Evolutionary conservation across 352 stramenopile genomes (phyloP), one percentile per base, ranked within the genome.

Genomic region (Phytopythium montanum): DNA sequence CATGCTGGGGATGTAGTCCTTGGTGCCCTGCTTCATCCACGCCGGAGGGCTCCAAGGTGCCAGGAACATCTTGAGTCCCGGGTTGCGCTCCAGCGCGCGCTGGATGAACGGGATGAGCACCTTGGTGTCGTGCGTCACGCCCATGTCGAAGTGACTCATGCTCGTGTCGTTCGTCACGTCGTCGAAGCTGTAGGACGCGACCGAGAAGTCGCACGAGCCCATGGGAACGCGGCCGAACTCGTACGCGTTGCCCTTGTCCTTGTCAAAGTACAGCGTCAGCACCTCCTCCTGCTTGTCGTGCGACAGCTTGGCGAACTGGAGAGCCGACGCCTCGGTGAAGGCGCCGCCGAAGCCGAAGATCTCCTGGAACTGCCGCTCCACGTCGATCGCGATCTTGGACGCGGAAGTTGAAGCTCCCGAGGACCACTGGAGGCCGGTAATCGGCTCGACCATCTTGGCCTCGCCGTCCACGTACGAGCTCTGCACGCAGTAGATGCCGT

Each of bases 291-390:
- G 87, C 54, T 94, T 86, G 18, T 79, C 68, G 5, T 38, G 44
- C 10, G 90, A 70, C 38, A 98, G 65, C 61, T 92, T 94, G 0
- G 73, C 61, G 58, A 98, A 95, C 62, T 97, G 87, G 48, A 96
- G 68, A 7, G 85, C 83, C 19, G 92, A 76, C 16, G 89, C 83
- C 59, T 98, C 93, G 2, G 93, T 98, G 61, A 98, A 98, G 0
- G 93, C 92, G 19, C 90, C 93, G 23, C 93, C 89, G 70, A 98
- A 98, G 41, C 93, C 93, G 56, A 90, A 72, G 33, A 95, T 91
- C 62, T 88, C 76, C 63, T 95, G 85, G 66, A 72, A 91, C 54
- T 75, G 66, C 16, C 73, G 72, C 21, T 64, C 56, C 28, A 66
- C 63, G 53, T 94, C 81, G 26, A 94, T 72, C 1, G 33, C 13